Conservation (phyloP, 192 early-diverging fungal species). For the Gonapodya prolifera region DNA sequence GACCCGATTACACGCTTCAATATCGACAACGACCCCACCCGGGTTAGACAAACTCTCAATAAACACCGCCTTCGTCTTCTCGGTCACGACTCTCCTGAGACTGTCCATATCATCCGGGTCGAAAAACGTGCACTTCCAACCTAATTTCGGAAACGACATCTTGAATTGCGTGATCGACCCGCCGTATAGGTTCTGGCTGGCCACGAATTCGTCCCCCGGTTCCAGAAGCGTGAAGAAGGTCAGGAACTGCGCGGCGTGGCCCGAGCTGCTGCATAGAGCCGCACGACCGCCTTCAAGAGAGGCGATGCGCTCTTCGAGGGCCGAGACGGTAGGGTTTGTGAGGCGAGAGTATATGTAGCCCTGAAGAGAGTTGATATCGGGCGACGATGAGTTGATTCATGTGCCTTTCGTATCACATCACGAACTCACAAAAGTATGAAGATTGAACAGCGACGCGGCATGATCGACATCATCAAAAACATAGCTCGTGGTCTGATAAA, state of each 20-base stretch:
- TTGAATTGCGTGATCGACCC: conserved; percentile 4
- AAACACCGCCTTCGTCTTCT: conserved; percentile 2
- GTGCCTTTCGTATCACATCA: too few species aligned
- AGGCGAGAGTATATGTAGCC: too few species aligned
- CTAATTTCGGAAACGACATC: not conserved
- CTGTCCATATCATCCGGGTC: not conserved
- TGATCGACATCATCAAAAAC: conserved; percentile 5
- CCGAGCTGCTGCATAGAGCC: too few species aligned
- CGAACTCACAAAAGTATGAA: conserved; percentile 1
- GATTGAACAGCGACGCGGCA: conserved; percentile 6
- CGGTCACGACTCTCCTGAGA: not conserved
- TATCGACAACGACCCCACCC: not conserved
- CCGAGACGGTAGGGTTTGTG: too few species aligned
- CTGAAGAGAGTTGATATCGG: too few species aligned
- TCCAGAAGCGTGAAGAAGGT: not conserved
- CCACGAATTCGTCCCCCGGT: too few species aligned
- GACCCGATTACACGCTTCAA: too few species aligned
- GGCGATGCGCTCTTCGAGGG: too few species aligned
- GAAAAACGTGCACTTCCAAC: too few species aligned
- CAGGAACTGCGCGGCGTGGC: too few species aligned
- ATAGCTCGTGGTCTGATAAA: not conserved
- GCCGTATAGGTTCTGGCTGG: conserved; percentile 4
- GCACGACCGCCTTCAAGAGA: too few species aligned
- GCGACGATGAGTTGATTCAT: too few species aligned
- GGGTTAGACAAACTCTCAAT: conserved; percentile 3